Conservation (phyloP, 352 stramenopile species). For the Phytophthora agathidicida region DNA sequence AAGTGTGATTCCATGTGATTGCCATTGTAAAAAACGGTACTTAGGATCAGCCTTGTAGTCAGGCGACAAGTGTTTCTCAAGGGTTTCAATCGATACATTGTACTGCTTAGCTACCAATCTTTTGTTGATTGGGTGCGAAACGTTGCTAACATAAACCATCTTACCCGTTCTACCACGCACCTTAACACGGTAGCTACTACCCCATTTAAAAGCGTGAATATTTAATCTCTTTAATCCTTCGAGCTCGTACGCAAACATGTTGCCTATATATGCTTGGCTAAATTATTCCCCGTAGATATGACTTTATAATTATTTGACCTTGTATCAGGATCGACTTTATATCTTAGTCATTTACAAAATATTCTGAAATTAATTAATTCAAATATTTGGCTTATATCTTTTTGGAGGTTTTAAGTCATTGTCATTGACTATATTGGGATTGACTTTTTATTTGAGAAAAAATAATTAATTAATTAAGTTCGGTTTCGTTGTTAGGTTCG, state of each 20-base stretch:
- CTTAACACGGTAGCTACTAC: too few species aligned
- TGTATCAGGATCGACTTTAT: slow-evolving; percentile 28
- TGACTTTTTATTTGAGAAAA: slow-evolving; percentile 11
- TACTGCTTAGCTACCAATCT: slow-evolving; percentile 10
- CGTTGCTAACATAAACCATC: too few species aligned
- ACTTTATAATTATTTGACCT: slow-evolving; percentile 27
- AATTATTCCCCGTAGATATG: slow-evolving; percentile 24
- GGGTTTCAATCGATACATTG: too few species aligned
- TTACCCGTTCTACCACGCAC: too few species aligned
- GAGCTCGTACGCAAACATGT: slow-evolving; percentile 7
- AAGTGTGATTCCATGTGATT: too few species aligned
- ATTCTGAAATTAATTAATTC: slow-evolving; percentile 20
- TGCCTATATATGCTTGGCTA: slow-evolving; percentile 4
- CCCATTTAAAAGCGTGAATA: too few species aligned
- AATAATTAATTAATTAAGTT: slow-evolving; percentile 20
- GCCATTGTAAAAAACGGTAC: too few species aligned
- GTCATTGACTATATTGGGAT: slow-evolving; percentile 14
- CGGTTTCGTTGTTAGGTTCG: slow-evolving; percentile 17
- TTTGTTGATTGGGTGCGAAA: slow-evolving; percentile 1
- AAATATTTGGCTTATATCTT: slow-evolving; percentile 16
- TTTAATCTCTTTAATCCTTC: too few species aligned
- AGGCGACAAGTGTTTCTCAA: too few species aligned
- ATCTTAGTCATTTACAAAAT: slow-evolving; percentile 18
- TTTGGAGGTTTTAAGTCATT: slow-evolving; percentile 8
- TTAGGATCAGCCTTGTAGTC: too few species aligned